Base-by-base conservation (phyloP, 345 rosid genomes). In the Luvunga scandens region DNA sequence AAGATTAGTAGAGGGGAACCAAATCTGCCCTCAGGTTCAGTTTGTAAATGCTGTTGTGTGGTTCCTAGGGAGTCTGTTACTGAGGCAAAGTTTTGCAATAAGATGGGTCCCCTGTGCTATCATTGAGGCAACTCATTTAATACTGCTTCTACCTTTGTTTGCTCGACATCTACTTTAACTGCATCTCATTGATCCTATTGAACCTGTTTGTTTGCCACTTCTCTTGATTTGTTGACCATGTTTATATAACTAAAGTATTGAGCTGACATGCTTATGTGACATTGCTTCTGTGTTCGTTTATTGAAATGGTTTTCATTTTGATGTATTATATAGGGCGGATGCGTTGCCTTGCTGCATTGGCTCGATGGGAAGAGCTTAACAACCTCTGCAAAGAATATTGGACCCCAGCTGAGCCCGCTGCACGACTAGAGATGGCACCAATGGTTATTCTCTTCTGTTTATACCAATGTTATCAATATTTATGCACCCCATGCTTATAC, bases 401-500 rank as follows among this genome's bases (percentile, higher is more conserved):
- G 99, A 90, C 97, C 77, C 94, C 97, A 67, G 97, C 99, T 48
- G 99, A 96, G 87, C 97, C 94, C 73, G 83, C 97, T 76, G 97
- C 95, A 50, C 95, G 99, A 76, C 84, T 96, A 68, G 99, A 96
- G 90, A 96, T 96, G 99, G 99, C 99, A 61, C 97, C 99, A 71
- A 88, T 94, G 98, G 99, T 96, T 85, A 80, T 86, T 79, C 84
- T 69, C 78, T 85, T 72, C 45, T 79, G 53, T 72, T 27, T 79
- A 18, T 77, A 62, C 70, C 48, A 68, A 57, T 82, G 62, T 6
- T 45, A 76, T 72, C 24, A 73, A 7, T 75, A 59, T 48, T 71
- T 45, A 75, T 36, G 25, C 42, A 63, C 55, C 57, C n/a, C 22
- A 70, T 80, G 64, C 81, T 81, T 81, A 80, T 66, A 21, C 9